phyloP scores from a whole-genome alignment of 2,329 filamentous ascomycete species.

The Diaporthe caulivora region DNA sequence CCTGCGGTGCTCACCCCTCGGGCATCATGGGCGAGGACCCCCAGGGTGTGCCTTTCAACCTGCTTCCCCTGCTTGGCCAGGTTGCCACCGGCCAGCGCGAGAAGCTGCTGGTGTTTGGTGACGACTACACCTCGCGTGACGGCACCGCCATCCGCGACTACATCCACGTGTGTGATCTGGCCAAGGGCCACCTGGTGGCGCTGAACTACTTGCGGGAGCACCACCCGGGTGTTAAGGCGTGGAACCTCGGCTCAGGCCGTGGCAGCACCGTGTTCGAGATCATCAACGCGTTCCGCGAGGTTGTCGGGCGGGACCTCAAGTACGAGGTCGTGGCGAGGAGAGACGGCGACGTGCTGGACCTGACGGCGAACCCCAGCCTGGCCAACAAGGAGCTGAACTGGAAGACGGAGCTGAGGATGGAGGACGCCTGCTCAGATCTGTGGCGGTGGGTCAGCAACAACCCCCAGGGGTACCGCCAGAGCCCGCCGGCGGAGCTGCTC shows the following conservation, averaged over 20 bases:
- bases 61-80: slow-evolving; percentile 93
- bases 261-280: slow-evolving; percentile 98
- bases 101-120: slow-evolving; percentile 93
- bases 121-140: slow-evolving; percentile 92
- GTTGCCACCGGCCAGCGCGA: slow-evolving; percentile 95
- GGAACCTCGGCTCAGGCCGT: slow-evolving; percentile 95
- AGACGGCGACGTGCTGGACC: slow-evolving; percentile 90
- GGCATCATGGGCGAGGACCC: slow-evolving; percentile 99
- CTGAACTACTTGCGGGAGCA: slow-evolving; percentile 89
- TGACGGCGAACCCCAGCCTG: slow-evolving; percentile 89
- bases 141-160: slow-evolving; percentile 97
- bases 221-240: slow-evolving; percentile 90
- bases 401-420: slow-evolving; percentile 91
- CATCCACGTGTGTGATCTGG: slow-evolving; percentile 94
- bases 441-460: slow-evolving; percentile 99
- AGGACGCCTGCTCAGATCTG: slow-evolving; percentile 92
- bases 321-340: slow-evolving; percentile 89
- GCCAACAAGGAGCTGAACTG: slow-evolving; percentile 92
- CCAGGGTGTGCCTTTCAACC: slow-evolving; percentile 94
- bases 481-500: slow-evolving; percentile 86
- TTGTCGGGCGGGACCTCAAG: slow-evolving; percentile 85
- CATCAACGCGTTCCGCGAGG: slow-evolving; percentile 90
- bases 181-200: slow-evolving; percentile 86
- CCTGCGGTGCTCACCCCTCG: slow-evolving; percentile 91
- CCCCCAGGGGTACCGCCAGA: slow-evolving; percentile 92